Evolutionary conservation across 495 filamentous ascomycete genomes (phyloP).

Genomic region (Aspergillus sclerotioniger): DNA sequence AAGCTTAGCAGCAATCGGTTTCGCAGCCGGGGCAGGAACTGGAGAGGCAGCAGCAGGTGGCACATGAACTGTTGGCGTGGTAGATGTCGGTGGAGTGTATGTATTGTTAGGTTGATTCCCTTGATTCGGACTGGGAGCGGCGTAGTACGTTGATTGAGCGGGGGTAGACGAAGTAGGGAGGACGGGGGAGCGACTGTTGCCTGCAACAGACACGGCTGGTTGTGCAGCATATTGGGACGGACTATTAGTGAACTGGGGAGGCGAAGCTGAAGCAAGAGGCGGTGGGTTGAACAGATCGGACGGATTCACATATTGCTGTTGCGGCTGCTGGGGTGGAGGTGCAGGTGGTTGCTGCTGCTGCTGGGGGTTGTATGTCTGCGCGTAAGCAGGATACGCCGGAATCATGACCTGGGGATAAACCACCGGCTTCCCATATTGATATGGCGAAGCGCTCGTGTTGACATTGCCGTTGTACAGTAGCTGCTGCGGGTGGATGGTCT

Average conservation of each 20-base stretch:
- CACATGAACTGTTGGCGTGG: background rate
- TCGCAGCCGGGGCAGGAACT: background rate
- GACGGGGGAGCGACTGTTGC: conserved; percentile 22
- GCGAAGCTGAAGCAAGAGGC: conserved; percentile 31
- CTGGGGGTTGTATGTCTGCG: conserved; percentile 28
- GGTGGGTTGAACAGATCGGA: conserved; percentile 40
- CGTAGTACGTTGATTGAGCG: conserved; percentile 16
- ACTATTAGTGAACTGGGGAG: conserved; percentile 26
- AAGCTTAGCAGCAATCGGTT: background rate
- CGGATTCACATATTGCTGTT: conserved; percentile 45
- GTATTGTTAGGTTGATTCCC: conserved; percentile 10
- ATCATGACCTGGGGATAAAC: conserved; percentile 41
- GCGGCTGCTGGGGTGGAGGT: conserved; percentile 23
- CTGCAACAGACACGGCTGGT: conserved; percentile 24
- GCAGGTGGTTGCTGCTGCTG: conserved; percentile 23
- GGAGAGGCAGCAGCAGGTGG: background rate
- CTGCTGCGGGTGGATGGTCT: conserved; percentile 33
- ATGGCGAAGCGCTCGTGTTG: conserved; percentile 30
- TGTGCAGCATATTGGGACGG: conserved; percentile 30
- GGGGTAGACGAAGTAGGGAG: conserved; percentile 17
- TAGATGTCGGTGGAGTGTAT: conserved; percentile 4
- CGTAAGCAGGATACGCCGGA: conserved; percentile 32
- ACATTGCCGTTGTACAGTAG: conserved; percentile 44
- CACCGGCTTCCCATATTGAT: conserved; percentile 41
- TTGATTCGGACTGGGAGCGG: conserved; percentile 14